phyloP scores from a whole-genome alignment of 345 rosid species.

The Brassica carinata region DNA sequence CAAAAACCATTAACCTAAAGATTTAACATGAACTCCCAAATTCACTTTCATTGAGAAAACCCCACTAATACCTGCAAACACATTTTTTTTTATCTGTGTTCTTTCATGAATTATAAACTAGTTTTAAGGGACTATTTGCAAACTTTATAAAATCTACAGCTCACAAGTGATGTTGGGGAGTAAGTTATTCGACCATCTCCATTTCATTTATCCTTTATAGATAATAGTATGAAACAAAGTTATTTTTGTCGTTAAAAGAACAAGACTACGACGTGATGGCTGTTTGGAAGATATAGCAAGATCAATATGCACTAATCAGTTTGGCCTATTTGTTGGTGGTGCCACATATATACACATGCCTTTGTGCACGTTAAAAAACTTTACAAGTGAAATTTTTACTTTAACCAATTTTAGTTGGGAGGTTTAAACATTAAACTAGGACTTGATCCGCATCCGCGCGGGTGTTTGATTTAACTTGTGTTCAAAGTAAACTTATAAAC shows the following conservation, averaged over 20 bases:
- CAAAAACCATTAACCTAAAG: neutral
- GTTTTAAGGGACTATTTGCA: neutral
- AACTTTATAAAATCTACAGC: neutral
- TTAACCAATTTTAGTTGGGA: neutral
- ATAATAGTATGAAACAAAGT: neutral
- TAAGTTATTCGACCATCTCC: neutral
- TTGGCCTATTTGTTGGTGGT: neutral
- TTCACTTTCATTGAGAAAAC: slow-evolving; percentile 30
- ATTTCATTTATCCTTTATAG: neutral
- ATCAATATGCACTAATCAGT: neutral
- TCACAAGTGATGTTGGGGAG: neutral
- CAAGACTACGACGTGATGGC: neutral
- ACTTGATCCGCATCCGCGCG: too few species aligned
- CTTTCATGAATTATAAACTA: neutral
- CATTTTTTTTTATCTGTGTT: neutral
- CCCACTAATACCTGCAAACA: slow-evolving; percentile 9
- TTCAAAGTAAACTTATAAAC: too few species aligned
- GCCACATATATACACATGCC: neutral
- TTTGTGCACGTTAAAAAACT: slow-evolving; percentile 32
- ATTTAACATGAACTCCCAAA: neutral
- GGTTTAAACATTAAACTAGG: neutral
- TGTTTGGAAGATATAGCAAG: neutral
- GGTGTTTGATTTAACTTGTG: too few species aligned
- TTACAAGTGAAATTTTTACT: neutral
- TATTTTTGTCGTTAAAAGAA: neutral